Conservation (phyloP, 1,284 basidiomycete species). For the Xanthoconium separans region DNA sequence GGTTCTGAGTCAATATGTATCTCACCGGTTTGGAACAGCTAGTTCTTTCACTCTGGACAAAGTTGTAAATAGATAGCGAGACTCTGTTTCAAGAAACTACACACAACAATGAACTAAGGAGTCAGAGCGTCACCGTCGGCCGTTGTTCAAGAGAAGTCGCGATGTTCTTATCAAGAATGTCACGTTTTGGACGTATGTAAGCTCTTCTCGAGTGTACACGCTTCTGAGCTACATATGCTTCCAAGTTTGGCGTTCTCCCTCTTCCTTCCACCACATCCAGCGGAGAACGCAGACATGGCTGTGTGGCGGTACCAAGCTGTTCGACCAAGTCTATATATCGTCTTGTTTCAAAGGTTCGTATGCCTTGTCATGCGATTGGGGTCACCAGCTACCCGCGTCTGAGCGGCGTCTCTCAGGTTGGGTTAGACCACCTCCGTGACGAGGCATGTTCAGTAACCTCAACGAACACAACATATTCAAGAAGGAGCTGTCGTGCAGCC, state of each 20-base stretch:
- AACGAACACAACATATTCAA: constrained; percentile 27
- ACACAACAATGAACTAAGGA: not conserved
- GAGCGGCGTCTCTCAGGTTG: constrained; percentile 17
- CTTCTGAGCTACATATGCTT: constrained; percentile 29
- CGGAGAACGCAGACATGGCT: not conserved
- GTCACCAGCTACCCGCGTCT: not conserved
- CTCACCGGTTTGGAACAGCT: constrained; percentile 10
- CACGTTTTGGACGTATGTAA: constrained; percentile 19
- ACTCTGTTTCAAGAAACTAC: not conserved
- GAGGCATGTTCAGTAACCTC: constrained; percentile 20
- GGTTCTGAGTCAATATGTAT: constrained; percentile 12
- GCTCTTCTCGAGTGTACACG: constrained; percentile 12
- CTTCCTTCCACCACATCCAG: constrained; percentile 12
- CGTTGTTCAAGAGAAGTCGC: constrained; percentile 3
- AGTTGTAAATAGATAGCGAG: not conserved
- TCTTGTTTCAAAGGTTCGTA: constrained; percentile 27
- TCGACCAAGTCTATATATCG: constrained; percentile 34
- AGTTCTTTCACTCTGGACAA: not conserved
- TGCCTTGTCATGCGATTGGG: not conserved
- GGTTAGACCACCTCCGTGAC: constrained; percentile 18
- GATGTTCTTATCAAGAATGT: constrained; percentile 24
- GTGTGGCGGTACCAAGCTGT: constrained; percentile 14
- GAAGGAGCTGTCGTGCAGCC: constrained; percentile 19
- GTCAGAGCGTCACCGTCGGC: not conserved
- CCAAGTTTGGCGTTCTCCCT: constrained; percentile 22